phyloP scores from a whole-genome alignment of 257 asterid species.

The Solanum lycopersicoides region DNA sequence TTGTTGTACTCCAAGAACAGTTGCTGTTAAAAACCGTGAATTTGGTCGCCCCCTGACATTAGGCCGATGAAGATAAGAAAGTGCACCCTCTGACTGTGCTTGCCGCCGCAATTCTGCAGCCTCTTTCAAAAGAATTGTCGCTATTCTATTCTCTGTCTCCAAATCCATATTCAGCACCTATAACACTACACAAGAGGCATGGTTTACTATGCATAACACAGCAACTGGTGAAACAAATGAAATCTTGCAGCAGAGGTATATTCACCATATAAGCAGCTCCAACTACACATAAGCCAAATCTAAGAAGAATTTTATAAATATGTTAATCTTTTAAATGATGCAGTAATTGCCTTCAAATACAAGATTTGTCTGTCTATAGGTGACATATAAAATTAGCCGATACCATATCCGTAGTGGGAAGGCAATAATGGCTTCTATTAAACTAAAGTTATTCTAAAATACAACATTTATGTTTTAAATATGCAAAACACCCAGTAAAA shows the following conservation, averaged over 20 bases:
- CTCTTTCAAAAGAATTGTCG: slow-evolving; percentile 70
- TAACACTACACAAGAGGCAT: not conserved
- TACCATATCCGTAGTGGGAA: not conserved
- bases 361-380: not conserved
- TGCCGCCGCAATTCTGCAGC: slow-evolving; percentile 86
- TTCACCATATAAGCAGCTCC: not conserved
- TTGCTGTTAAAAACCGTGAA: slow-evolving; percentile 87
- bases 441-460: not conserved
- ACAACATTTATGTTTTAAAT: not conserved
- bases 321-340: not conserved
- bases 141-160: slow-evolving; percentile 83
- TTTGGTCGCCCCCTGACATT: slow-evolving; percentile 69
- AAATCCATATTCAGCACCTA: slow-evolving; percentile 52
- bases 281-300: not conserved
- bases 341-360: not conserved
- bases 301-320: not conserved
- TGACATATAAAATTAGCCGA: not conserved
- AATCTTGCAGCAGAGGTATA: not conserved
- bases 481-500: not conserved
- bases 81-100: slow-evolving; percentile 81
- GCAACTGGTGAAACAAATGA: not conserved
- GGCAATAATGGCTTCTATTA: not conserved
- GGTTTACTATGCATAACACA: not conserved
- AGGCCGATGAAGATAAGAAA: slow-evolving; percentile 66
- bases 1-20: slow-evolving; percentile 95